Percentiles rank a stretch among this genome's conserved stretches.
Evolutionary conservation across 257 asterid species (phyloP).

Genomic region (Vinca minor): DNA sequence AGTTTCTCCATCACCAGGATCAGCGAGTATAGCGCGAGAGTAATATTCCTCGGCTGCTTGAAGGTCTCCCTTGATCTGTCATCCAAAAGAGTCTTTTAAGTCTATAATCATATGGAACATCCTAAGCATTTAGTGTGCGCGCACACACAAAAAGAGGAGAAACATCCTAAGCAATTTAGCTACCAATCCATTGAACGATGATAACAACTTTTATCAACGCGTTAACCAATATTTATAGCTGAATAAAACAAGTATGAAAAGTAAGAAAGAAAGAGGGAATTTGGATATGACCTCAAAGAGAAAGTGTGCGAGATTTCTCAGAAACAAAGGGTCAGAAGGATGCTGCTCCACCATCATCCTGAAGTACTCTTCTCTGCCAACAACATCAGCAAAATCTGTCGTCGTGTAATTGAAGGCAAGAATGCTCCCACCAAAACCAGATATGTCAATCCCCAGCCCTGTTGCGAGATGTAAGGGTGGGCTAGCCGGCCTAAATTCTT

Average conservation of each 20-base stretch:
- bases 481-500: slow-evolving; percentile 46
- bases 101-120: not conserved
- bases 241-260: not conserved
- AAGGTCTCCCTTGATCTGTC: slow-evolving; percentile 64
- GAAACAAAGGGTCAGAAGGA: slow-evolving; percentile 45
- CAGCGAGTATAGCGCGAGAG: slow-evolving; percentile 47
- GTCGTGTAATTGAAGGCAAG: slow-evolving; percentile 9
- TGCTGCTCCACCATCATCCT: slow-evolving; percentile 57
- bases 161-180: too few relatives aligned
- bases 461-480: slow-evolving; percentile 66
- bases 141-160: too few relatives aligned
- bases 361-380: slow-evolving; percentile 36
- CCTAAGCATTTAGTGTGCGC: too few relatives aligned
- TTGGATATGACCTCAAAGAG: slow-evolving; percentile 46
- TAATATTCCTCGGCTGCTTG: slow-evolving; percentile 65
- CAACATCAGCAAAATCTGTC: slow-evolving; percentile 18
- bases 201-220: not conserved
- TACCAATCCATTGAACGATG: too few relatives aligned
- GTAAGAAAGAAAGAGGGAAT: not conserved
- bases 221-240: not conserved
- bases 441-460: slow-evolving; percentile 49
- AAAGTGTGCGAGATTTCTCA: slow-evolving; percentile 49
- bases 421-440: slow-evolving; percentile 21
- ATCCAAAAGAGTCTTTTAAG: not conserved
- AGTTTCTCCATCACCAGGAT: slow-evolving; percentile 57